Percentiles rank a stretch among this genome's conserved stretches.
Evolutionary conservation across 768 basidiomycete species (phyloP).

Genomic region (Obba rivulosa): DNA sequence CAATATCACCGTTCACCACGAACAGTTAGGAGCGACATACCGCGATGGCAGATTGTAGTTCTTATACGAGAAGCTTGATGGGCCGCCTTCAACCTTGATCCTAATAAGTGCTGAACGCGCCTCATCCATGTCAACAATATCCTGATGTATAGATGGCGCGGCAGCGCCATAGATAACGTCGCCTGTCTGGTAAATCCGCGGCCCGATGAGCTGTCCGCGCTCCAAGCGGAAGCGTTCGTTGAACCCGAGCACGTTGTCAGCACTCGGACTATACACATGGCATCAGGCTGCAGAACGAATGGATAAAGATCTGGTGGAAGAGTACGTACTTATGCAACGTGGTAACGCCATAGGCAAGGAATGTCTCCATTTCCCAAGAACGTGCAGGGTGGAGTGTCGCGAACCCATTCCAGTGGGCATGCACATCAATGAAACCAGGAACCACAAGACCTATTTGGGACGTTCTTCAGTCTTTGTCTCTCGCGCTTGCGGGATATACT

Average conservation of each 20-base stretch:
- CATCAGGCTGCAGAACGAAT: neutral
- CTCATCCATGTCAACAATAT: slow-evolving; percentile 56
- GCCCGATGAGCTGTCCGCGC: slow-evolving; percentile 61
- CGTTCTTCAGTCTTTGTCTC: neutral
- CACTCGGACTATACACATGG: slow-evolving; percentile 48
- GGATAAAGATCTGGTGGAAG: neutral
- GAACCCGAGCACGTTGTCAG: slow-evolving; percentile 55
- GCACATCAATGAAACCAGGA: slow-evolving; percentile 73
- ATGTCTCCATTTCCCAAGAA: slow-evolving; percentile 72
- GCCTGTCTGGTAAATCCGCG: slow-evolving; percentile 70
- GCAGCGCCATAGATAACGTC: slow-evolving; percentile 56
- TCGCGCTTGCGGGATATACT: neutral
- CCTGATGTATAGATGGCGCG: slow-evolving; percentile 44
- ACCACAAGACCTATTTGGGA: slow-evolving; percentile 47
- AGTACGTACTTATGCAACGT: slow-evolving; percentile 65
- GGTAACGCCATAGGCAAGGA: slow-evolving; percentile 73
- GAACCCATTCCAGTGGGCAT: slow-evolving; percentile 69
- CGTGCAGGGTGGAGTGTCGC: slow-evolving; percentile 47
- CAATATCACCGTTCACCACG: neutral
- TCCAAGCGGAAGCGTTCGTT: slow-evolving; percentile 65
- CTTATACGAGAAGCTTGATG: slow-evolving; percentile 69
- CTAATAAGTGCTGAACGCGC: slow-evolving; percentile 61
- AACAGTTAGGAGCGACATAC: slow-evolving; percentile 25
- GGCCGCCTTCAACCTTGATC: slow-evolving; percentile 69
- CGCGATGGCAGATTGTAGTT: slow-evolving; percentile 70